Base-by-base conservation (phyloP, 495 filamentous ascomycete genomes). In the Annulohypoxylon bovei region DNA sequence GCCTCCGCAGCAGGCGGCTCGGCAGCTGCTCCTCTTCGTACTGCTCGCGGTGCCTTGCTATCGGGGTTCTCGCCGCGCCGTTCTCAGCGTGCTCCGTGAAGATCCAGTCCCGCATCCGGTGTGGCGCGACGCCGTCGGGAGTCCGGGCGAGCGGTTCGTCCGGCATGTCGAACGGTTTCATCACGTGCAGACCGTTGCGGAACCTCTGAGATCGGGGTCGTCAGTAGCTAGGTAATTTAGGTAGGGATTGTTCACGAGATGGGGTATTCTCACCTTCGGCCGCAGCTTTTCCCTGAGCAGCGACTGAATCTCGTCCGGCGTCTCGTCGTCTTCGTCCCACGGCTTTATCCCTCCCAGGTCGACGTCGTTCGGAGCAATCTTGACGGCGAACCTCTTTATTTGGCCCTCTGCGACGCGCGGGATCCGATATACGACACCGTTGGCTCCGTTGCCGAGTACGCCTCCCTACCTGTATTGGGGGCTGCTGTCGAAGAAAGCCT, bases 41-140 rank as follows among this genome's bases (percentile, higher is more conserved):
- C 14, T 18, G 49, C 3, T 52, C 44, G 23, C 0, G 3, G 6
- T 68, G 40, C n/a, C 59, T 62, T 3, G 44, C 25, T 1, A 63
- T 18, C 1, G 63, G 27, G 0, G 4, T 12, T 12, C 7, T n/a
- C 16, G 63, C 3, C 18, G 20, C 6, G 9, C 66, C 66, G 44
- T 68, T 68, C 7, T 32, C 40, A n/a, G 40, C 25, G 32, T 52
- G 44, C 25, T 68, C 66, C 44, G 57, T 57, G 42, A 40, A 68
- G 8, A 68, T 53, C 66, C 66, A 68, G 16, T 3, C 16, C n/a
- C 8, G n/a, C 66, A 68, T 68, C 25, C 50, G 11, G 20, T 68
- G 66, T 9, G 58, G 59, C 1, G 4, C 0, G 18, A 68, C 7
- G 3, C 22, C 52, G 1, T 1, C 0, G 14, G 33, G 35, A 11